These are phyloP conservation scores for Entomortierella parvispora DNA, from an alignment of 192 early-diverging fungal species.

Conservation along the genomic window DNA sequence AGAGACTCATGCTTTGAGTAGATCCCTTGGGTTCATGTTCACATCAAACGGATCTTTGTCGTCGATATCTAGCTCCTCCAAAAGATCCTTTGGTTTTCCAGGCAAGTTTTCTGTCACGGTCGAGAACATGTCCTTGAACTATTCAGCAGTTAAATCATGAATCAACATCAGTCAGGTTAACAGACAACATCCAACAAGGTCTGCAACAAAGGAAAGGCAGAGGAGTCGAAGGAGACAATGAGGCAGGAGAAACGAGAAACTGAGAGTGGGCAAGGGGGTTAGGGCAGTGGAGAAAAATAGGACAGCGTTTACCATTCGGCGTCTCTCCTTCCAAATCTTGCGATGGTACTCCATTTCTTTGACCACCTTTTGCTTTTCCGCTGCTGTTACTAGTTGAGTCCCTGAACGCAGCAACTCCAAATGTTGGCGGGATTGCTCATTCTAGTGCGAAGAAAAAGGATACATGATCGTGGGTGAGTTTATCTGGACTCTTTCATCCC, in stretches of 20 bases:
- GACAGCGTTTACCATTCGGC: constrained; percentile 54
- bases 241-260: neutral
- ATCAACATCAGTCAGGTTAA: constrained; percentile 1
- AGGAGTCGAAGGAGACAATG: neutral
- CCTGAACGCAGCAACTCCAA: constrained; percentile 42
- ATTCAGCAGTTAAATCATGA: neutral
- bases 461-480: neutral
- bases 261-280: no score
- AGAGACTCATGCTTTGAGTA: constrained; percentile 16
- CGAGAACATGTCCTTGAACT: constrained; percentile 58
- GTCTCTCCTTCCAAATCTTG: constrained; percentile 53
- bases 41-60: constrained; percentile 30
- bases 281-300: no score
- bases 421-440: constrained; percentile 49
- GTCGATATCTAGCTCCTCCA: constrained; percentile 45
- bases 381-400: constrained; percentile 38
- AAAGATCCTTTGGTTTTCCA: constrained; percentile 49
- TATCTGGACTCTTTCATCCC: neutral
- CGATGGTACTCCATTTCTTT: constrained; percentile 47
- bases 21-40: constrained; percentile 23
- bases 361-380: constrained; percentile 49
- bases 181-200: neutral
- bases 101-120: constrained; percentile 52
- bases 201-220: neutral
- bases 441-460: no score